Percentiles rank a stretch among this genome's conserved stretches.
These are phyloP conservation scores for Eucalyptus viminalis DNA, from an alignment of 345 rosid genomes.

Conservation along the genomic window DNA sequence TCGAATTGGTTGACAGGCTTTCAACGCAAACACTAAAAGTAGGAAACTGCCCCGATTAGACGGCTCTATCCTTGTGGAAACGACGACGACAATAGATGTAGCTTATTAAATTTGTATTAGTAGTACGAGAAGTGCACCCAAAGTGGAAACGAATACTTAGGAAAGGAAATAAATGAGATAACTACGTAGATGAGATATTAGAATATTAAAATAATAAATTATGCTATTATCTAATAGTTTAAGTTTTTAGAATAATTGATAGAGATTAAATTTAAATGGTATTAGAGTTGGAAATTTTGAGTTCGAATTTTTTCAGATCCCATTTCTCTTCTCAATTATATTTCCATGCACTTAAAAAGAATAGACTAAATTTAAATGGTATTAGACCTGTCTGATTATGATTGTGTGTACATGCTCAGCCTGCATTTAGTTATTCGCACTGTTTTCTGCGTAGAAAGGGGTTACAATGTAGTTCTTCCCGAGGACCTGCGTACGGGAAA, in stretches of 20 bases:
- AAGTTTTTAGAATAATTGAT: no score
- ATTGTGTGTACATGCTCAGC: background rate
- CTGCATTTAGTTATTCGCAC: background rate
- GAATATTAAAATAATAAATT: no score
- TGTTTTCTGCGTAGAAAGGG: constrained; percentile 12
- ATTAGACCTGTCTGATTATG: background rate
- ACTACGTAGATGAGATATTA: no score
- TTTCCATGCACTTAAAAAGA: no score
- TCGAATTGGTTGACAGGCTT: background rate
- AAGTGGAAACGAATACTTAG: background rate
- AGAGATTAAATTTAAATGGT: no score
- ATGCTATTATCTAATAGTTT: no score
- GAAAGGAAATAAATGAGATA: background rate
- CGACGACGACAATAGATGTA: background rate
- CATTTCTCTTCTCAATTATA: no score
- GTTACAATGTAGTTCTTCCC: constrained; percentile 60
- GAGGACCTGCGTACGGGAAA: constrained; percentile 67
- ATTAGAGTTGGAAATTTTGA: no score
- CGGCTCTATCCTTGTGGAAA: background rate
- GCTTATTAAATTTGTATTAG: background rate
- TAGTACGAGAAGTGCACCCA: background rate
- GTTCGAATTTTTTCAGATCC: rapidly evolving
- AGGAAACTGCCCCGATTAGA: background rate
- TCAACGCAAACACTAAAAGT: background rate
- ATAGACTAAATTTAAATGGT: no score